A percentile compares a stretch with the other conserved stretches of the same genome.
Conservation (phyloP, 129 eudicot species). For the Cynara cardunculus region DNA sequence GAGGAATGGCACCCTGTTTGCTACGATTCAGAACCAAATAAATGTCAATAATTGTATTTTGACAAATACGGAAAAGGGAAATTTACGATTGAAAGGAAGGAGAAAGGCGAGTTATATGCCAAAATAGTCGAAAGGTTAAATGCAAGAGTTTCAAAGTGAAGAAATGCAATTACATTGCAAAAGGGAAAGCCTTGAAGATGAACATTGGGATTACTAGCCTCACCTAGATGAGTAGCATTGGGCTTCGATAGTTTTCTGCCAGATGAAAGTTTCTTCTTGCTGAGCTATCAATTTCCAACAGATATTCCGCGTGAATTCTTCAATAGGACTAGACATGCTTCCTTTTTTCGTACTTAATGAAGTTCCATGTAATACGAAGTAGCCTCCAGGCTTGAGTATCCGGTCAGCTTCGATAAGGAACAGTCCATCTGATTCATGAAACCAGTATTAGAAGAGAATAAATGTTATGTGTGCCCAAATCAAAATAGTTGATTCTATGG, state of each 20-base stretch:
- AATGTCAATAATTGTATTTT: constrained; percentile 8
- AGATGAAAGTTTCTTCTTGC: constrained; percentile 86
- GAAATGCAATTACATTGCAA: background rate
- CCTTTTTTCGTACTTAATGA: constrained; percentile 38
- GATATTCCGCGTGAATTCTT: constrained; percentile 54
- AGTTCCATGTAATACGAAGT: constrained; percentile 68
- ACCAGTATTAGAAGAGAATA: background rate
- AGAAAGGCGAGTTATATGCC: background rate
- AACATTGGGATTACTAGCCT: constrained; percentile 18
- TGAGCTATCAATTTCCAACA: constrained; percentile 76
- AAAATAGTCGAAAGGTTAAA: background rate
- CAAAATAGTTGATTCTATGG: background rate
- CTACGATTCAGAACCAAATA: constrained; percentile 26
- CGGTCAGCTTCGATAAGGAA: constrained; percentile 85
- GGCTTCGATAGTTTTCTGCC: constrained; percentile 84
- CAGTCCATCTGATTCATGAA: constrained; percentile 65
- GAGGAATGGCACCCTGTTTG: constrained; percentile 50
- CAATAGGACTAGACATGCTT: constrained; percentile 45
- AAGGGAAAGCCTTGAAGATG: background rate
- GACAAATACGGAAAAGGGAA: background rate
- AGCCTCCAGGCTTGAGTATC: constrained; percentile 92
- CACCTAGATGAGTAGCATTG: constrained; percentile 74
- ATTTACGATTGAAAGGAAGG: background rate
- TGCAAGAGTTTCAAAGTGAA: background rate
- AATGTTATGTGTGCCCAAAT: background rate